phyloP scores from a whole-genome alignment of 106 monocot genomes.

The Posidonia australis region DNA sequence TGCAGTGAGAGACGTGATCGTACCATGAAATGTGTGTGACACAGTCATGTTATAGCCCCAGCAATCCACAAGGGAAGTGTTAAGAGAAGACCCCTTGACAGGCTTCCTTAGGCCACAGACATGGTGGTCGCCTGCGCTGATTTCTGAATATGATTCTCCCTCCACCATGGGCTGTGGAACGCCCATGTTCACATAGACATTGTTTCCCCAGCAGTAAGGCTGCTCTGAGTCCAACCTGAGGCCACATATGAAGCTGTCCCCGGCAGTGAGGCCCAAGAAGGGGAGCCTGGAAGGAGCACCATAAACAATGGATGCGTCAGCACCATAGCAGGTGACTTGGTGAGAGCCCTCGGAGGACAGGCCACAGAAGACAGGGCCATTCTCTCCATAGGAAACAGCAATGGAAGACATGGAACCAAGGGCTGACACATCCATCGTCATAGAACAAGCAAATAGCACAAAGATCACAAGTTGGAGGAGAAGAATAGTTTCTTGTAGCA shows the following conservation, averaged over 20 bases:
- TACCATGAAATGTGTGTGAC: constrained; percentile 23
- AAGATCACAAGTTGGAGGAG: no score
- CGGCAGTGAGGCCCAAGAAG: constrained; percentile 63
- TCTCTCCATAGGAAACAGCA: constrained; percentile 88
- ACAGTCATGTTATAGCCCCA: constrained; percentile 99
- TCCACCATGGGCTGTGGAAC: constrained; percentile 81
- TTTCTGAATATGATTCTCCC: constrained; percentile 51
- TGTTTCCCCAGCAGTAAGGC: constrained; percentile 98
- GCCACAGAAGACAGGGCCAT: constrained; percentile 84
- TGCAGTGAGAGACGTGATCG: constrained; percentile 45
- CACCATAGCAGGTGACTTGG: constrained; percentile 67
- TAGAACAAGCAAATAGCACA: not conserved
- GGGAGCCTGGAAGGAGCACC: constrained; percentile 65
- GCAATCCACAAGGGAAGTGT: constrained; percentile 53
- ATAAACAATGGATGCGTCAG: constrained; percentile 86
- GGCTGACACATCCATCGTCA: constrained; percentile 13
- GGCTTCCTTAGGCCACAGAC: constrained; percentile 55
- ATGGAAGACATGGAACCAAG: constrained; percentile 98
- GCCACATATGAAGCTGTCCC: constrained; percentile 91
- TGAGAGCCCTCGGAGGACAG: constrained; percentile 63
- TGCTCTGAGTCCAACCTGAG: constrained; percentile 57
- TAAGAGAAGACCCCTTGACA: not conserved
- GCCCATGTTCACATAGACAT: constrained; percentile 74
- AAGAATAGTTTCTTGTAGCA: no score
- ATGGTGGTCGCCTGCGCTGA: constrained; percentile 91